Evolutionary conservation across 495 filamentous ascomycete species (phyloP).

Genomic region (Trypethelium eluteriae): DNA sequence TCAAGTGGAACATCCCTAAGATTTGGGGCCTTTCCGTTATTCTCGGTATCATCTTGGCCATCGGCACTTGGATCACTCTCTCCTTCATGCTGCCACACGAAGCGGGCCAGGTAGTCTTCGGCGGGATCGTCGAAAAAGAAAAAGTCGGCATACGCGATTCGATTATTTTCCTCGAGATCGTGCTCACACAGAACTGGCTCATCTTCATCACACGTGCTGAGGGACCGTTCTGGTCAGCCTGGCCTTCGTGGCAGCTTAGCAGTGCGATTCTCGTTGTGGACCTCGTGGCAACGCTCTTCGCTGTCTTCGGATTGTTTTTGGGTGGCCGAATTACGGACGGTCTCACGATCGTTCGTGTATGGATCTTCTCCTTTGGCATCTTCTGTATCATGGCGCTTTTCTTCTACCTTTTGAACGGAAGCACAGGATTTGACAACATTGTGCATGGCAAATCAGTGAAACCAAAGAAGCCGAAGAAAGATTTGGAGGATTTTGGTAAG

Average conservation of each 20-base stretch:
- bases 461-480: conserved; percentile 63
- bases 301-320: conserved; percentile 72
- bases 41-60: conserved; percentile 69
- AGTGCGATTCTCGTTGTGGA: conserved; percentile 74
- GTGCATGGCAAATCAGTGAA: conserved; percentile 71
- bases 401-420: conserved; percentile 72
- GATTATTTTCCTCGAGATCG: conserved; percentile 83
- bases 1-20: conserved; percentile 91
- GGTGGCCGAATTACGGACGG: conserved; percentile 54
- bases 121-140: conserved; percentile 81
- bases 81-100: conserved; percentile 34
- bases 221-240: conserved; percentile 75
- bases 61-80: conserved; percentile 68
- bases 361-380: conserved; percentile 81
- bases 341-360: conserved; percentile 74
- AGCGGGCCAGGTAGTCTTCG: conserved; percentile 38
- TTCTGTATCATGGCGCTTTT: conserved; percentile 61
- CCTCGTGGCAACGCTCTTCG: conserved; percentile 74
- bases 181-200: conserved; percentile 88
- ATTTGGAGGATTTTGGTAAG: conserved; percentile 84
- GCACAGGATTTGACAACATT: conserved; percentile 72
- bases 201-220: conserved; percentile 93
- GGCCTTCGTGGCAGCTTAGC: conserved; percentile 73
- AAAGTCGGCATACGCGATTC: conserved; percentile 74
- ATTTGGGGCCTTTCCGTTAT: conserved; percentile 86